A percentile compares a stretch with the other conserved stretches of the same genome.
These are phyloP conservation scores for Tilletia walkeri DNA, from an alignment of 1,284 basidiomycete species.

Conservation along the genomic window DNA sequence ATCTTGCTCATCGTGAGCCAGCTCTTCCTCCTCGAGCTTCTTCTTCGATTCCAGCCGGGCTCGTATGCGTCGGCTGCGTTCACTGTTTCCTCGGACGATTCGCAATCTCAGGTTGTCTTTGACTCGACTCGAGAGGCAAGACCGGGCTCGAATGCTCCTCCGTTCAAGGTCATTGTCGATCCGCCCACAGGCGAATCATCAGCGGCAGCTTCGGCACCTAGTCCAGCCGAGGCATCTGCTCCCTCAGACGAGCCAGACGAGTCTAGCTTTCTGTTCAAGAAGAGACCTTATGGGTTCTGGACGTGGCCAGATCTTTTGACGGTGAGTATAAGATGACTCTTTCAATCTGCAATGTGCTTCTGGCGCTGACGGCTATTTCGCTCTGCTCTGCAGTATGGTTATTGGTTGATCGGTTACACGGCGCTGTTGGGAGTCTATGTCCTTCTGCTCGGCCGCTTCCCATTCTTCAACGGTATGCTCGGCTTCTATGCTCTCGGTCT, in stretches of 20 bases:
- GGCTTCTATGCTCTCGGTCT: conserved; percentile 71
- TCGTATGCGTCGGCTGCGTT: conserved; percentile 24
- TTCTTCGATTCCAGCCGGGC: conserved; percentile 57
- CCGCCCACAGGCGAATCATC: conserved; percentile 25
- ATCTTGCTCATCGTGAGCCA: conserved; percentile 59
- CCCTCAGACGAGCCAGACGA: conserved; percentile 65
- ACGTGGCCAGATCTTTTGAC: conserved; percentile 63
- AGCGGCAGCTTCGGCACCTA: conserved; percentile 5
- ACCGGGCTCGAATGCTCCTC: conserved; percentile 21
- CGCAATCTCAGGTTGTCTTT: conserved; percentile 13
- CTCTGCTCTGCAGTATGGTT: conserved; percentile 63
- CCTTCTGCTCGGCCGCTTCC: conserved; percentile 69
- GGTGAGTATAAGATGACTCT: conserved; percentile 60
- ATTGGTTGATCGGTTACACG: conserved; percentile 75
- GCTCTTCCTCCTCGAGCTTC: conserved; percentile 60
- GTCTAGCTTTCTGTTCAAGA: conserved; percentile 42
- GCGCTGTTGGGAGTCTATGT: conserved; percentile 50
- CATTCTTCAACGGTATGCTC: conserved; percentile 67
- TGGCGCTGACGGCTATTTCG: neutral
- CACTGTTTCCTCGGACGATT: conserved; percentile 24
- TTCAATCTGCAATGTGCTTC: conserved; percentile 33
- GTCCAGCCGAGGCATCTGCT: conserved; percentile 18
- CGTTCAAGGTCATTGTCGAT: conserved; percentile 23
- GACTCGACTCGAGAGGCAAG: conserved; percentile 20
- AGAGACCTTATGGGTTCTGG: conserved; percentile 73